Evolutionary conservation across 2,329 filamentous ascomycete species (phyloP), one percentile per base, ranked within the genome.

Genomic region (Beauveria asiatica): DNA sequence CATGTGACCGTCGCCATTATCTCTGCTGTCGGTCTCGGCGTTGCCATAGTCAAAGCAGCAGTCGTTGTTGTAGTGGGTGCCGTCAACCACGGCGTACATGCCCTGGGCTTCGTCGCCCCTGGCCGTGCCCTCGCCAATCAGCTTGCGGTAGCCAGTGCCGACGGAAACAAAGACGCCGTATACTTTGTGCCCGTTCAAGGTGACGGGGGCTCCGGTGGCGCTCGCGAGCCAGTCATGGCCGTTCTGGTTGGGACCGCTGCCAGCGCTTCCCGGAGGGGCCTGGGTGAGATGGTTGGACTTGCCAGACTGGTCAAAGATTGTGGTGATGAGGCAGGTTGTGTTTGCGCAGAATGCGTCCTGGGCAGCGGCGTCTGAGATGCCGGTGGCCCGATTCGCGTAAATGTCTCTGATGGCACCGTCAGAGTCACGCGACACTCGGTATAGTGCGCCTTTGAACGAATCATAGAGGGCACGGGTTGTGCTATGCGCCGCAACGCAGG

Each of bases 221-320:
- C 75, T 78, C 49, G 84, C 83, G 16, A 85, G 70, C 67, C 84
- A 82, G 69, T 87, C 85, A 66, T 79, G 81, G 48, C 83, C 83
- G 66, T 80, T 76, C 25, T 75, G 49, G 27, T 82, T 81, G 0
- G 84, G 84, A 11, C 85, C 85, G 0, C 66, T 70, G 65, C 82
- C 84, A 27, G 75, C 82, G 1, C 84, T 85, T 0, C 80, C 79
- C 0, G 82, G 82, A 8, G 68, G 68, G 1, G 84, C 85, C 63
- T 83, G 83, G 0, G 79, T 85, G 3, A 88, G 81, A 65, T 88
- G 81, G 62, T 88, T 88, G 0, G 76, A 76, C 1, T 70, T 72
- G 56, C 83, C 83, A 11, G 84, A 85, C 70, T 88, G 85, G 67
- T 88, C 85, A 67, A 88, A 87, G 56, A 86, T 86, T 64, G 83